Evolutionary conservation across 2,329 filamentous ascomycete species (phyloP).

Genomic region (Phoma sp.): DNA sequence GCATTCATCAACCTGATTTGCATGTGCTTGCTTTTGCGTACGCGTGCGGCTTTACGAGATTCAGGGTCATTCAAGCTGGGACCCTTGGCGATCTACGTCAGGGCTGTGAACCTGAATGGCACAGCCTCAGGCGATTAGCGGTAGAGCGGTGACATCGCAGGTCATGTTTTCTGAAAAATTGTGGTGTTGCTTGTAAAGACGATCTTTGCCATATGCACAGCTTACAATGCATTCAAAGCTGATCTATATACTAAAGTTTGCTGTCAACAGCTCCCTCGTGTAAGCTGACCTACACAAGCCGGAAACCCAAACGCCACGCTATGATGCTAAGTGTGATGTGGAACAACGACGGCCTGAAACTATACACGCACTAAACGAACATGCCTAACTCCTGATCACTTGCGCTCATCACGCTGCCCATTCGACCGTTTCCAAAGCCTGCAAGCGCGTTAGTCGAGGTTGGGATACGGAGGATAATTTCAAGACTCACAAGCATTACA

Average conservation of each 20-base stretch:
- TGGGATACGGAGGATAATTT: background rate
- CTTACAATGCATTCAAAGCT: background rate
- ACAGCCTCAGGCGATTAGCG: constrained; percentile 4
- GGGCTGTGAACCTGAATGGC: constrained; percentile 22
- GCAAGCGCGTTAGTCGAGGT: background rate
- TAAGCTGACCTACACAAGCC: background rate
- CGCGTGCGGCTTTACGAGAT: constrained; percentile 11
- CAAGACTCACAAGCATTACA: constrained; percentile 72
- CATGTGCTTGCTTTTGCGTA: constrained; percentile 7
- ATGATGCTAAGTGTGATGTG: constrained; percentile 8
- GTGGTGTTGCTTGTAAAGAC: constrained; percentile 4
- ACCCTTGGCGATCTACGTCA: constrained; percentile 31
- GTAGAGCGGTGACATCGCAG: background rate
- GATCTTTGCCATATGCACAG: background rate
- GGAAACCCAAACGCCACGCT: constrained; percentile 19
- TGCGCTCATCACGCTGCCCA: constrained; percentile 67
- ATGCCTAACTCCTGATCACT: background rate
- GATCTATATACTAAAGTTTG: background rate
- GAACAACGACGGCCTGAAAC: background rate
- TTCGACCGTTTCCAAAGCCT: constrained; percentile 82
- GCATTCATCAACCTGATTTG: constrained; percentile 9
- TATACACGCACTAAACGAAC: background rate
- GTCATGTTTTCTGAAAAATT: background rate
- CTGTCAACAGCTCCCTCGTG: background rate
- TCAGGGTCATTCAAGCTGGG: constrained; percentile 5